Base-by-base conservation (phyloP, 2,329 filamentous ascomycete species). In the Ceratocystis destructans region DNA sequence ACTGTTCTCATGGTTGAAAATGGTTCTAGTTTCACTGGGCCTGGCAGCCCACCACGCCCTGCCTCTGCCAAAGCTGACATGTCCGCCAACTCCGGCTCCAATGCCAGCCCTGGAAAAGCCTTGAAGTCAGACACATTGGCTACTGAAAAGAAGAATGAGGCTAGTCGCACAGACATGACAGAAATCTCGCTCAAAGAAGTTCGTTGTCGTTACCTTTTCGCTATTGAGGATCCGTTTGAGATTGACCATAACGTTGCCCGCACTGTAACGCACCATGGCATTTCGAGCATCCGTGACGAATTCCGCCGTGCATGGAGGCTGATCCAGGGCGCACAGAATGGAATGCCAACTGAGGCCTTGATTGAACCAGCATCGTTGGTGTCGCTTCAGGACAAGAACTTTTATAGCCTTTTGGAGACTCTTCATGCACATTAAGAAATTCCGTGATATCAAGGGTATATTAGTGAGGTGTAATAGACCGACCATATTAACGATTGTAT, bases 141-240 rank as follows among this genome's bases (percentile, higher is more conserved):
- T 17, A 62, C 69, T 5, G 66, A 69, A 31, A 72, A 8, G n/a
- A 44, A 44, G 74, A 70, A 69, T 33, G 37, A 44, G 31, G n/a
- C 66, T 22, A 55, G 64, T 22, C 63, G 50, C 28, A 45, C 68
- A 15, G 68, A 71, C 6, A 66, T 71, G 2, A 77, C 76, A 64
- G 69, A 73, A 10, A 72, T 72, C 4, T 78, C 81, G 41, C 72
- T 82, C 63, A 89, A 87, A 70, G 88, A 91, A 72, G 81, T 93
- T 15, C 83, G 88, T 1, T 84, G 91, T 72, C 84, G 90, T 12
- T 96, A 90, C 73, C 81, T 96, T 3, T 88, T 96, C 70, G 89
- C 90, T 41, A 92, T 96, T 68, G 92, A 96, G 73, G 92, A 96
- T 73, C 92, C 92, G 0, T 96, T 96, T 72, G 90, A 96, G 76